These are phyloP conservation scores for Thraustotheca clavata DNA, from an alignment of 352 stramenopile genomes.

Conservation along the genomic window DNA sequence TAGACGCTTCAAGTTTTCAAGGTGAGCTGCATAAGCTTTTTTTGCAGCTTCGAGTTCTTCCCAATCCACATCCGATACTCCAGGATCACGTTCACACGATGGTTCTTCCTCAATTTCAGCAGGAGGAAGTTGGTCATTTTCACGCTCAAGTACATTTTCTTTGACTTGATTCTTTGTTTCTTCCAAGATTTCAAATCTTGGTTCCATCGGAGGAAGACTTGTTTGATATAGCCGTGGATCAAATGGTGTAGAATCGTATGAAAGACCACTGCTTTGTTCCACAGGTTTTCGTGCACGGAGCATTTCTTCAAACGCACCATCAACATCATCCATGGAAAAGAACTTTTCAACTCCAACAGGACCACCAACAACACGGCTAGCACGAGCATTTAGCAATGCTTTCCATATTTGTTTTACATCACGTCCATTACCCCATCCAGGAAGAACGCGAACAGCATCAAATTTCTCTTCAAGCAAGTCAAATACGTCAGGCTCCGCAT, in stretches of 20 bases:
- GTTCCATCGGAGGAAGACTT: constrained; percentile 2
- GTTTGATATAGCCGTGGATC: background rate
- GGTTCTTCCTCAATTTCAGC: constrained; percentile 22
- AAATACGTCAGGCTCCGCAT: constrained; percentile 27
- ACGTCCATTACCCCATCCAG: constrained; percentile 63
- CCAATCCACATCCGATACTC: constrained; percentile 57
- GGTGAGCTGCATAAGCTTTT: constrained; percentile 35
- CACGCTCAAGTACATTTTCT: constrained; percentile 12
- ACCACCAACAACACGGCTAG: constrained; percentile 38
- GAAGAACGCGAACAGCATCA: constrained; percentile 31
- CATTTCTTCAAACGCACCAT: constrained; percentile 28
- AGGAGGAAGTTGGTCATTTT: constrained; percentile 24
- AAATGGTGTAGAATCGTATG: constrained; percentile 27
- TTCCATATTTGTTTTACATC: constrained; percentile 65
- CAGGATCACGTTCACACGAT: constrained; percentile 30
- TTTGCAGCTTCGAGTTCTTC: constrained; percentile 57
- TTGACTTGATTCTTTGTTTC: constrained; percentile 2
- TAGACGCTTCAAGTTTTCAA: constrained; percentile 27
- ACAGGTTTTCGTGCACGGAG: constrained; percentile 36
- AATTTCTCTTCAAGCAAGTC: constrained; percentile 31
- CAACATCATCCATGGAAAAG: constrained; percentile 38
- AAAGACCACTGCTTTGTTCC: no score
- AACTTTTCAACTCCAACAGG: constrained; percentile 37
- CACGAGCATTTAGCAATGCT: constrained; percentile 48
- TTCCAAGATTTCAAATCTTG: constrained; percentile 10